A percentile compares a stretch with the other conserved stretches of the same genome.
These are phyloP conservation scores for Phytophthora pistaciae DNA, from an alignment of 352 stramenopile genomes.

Conservation along the genomic window DNA sequence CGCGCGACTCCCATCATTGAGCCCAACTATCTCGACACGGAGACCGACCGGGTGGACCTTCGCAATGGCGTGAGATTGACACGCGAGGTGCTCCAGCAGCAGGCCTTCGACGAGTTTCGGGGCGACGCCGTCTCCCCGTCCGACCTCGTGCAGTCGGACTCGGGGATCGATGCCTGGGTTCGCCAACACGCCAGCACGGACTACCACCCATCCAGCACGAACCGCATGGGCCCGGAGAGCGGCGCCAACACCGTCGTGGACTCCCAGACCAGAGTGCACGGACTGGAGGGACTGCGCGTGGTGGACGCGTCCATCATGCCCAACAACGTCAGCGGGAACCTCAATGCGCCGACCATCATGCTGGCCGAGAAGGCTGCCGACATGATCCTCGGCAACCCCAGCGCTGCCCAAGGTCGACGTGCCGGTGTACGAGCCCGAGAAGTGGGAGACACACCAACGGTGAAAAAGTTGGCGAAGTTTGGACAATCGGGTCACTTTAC, in stretches of 20 bases:
- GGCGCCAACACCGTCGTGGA: constrained; percentile 86
- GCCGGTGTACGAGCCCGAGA: constrained; percentile 60
- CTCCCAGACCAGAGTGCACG: constrained; percentile 77
- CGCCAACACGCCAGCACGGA: constrained; percentile 80
- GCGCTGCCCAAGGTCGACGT: constrained; percentile 48
- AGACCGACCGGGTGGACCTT: constrained; percentile 67
- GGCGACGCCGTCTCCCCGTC: constrained; percentile 75
- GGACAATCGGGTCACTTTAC: constrained; percentile 11
- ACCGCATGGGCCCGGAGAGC: constrained; percentile 78
- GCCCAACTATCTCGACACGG: constrained; percentile 84
- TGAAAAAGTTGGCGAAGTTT: constrained; percentile 26
- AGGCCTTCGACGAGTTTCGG: constrained; percentile 80
- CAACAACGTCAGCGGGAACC: constrained; percentile 94
- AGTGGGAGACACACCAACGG: constrained; percentile 74
- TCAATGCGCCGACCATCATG: constrained; percentile 94
- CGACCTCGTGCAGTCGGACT: constrained; percentile 58
- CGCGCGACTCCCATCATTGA: constrained; percentile 77
- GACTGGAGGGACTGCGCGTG: constrained; percentile 86
- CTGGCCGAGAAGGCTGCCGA: constrained; percentile 93
- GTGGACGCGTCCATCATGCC: constrained; percentile 95
- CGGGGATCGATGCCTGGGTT: constrained; percentile 83
- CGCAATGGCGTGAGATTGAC: constrained; percentile 75
- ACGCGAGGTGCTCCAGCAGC: constrained; percentile 85
- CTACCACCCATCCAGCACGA: constrained; percentile 90
- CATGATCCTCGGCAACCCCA: constrained; percentile 82